Conservation (phyloP, 75 land plant species). For the Adiantum capillusveneris region DNA sequence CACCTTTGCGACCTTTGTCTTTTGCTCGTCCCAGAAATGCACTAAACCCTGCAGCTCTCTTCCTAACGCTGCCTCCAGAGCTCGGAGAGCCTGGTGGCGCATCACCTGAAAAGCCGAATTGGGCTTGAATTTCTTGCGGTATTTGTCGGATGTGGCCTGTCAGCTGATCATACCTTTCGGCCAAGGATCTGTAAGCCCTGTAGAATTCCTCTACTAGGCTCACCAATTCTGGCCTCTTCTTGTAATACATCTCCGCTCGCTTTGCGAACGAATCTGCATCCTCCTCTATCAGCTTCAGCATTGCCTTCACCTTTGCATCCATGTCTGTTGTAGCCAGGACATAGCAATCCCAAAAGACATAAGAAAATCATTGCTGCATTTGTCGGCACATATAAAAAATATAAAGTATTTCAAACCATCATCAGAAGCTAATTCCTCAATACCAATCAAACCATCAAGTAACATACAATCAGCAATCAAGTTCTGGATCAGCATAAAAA, state of each 20-base stretch:
- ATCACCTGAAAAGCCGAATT: constrained; percentile 13
- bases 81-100: constrained; percentile 15
- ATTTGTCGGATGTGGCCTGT: constrained; percentile 41
- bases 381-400: too few species aligned
- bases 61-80: background rate
- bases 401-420: too few species aligned
- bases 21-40: constrained; percentile 38
- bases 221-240: constrained; percentile 75
- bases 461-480: too few species aligned
- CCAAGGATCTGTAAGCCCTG: constrained; percentile 68
- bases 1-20: too few species aligned
- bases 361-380: too few species aligned
- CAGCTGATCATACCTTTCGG: constrained; percentile 74
- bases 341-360: too few species aligned
- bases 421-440: too few species aligned
- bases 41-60: constrained; percentile 28
- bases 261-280: constrained; percentile 90
- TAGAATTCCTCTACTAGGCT: constrained; percentile 75
- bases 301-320: constrained; percentile 56
- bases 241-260: constrained; percentile 85
- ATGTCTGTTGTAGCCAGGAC: too few species aligned
- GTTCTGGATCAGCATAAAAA: too few species aligned
- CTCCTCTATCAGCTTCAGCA: constrained; percentile 71
- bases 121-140: constrained; percentile 12
- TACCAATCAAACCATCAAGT: too few species aligned